Percentiles rank a stretch among this genome's conserved stretches.
Conservation (phyloP, 768 basidiomycete genomes). For the Hygrophoropsis aurantiaca region DNA sequence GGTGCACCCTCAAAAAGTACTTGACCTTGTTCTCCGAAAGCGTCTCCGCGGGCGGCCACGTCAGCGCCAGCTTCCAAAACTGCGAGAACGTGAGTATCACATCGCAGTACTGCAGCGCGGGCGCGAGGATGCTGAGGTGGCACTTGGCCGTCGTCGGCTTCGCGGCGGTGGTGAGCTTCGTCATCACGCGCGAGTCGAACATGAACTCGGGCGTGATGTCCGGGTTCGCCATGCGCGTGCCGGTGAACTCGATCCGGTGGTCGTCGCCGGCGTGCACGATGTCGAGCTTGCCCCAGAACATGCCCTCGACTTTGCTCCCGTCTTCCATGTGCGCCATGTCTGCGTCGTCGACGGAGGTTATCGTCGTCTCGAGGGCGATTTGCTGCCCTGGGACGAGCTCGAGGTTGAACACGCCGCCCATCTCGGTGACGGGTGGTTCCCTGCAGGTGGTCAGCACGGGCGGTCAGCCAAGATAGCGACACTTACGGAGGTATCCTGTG, state of each 20-base stretch:
- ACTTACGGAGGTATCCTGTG: slow-evolving; percentile 52
- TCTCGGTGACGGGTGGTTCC: slow-evolving; percentile 76
- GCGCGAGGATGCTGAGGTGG: slow-evolving; percentile 71
- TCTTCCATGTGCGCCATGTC: slow-evolving; percentile 94
- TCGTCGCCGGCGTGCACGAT: slow-evolving; percentile 77
- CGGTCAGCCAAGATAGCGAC: slow-evolving; percentile 11
- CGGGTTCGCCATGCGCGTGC: slow-evolving; percentile 67
- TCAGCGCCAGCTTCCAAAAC: slow-evolving; percentile 71
- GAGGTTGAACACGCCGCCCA: slow-evolving; percentile 83
- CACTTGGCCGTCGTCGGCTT: slow-evolving; percentile 78
- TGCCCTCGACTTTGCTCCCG: slow-evolving; percentile 79
- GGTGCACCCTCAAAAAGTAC: slow-evolving; percentile 80
- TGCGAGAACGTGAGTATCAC: slow-evolving; percentile 69
- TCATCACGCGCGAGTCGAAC: slow-evolving; percentile 76
- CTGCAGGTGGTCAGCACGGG: slow-evolving; percentile 24
- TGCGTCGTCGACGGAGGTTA: slow-evolving; percentile 75
- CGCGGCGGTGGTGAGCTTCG: slow-evolving; percentile 71
- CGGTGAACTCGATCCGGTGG: slow-evolving; percentile 81
- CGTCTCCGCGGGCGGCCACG: slow-evolving; percentile 78
- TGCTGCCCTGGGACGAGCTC: slow-evolving; percentile 78
- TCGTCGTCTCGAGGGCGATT: slow-evolving; percentile 77
- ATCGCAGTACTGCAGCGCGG: slow-evolving; percentile 77
- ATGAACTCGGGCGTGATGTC: slow-evolving; percentile 67
- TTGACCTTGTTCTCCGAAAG: slow-evolving; percentile 72
- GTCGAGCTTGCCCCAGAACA: slow-evolving; percentile 86